Evolutionary conservation across 2,329 filamentous ascomycete species (phyloP).

Genomic region (Nothopassalora personata): DNA sequence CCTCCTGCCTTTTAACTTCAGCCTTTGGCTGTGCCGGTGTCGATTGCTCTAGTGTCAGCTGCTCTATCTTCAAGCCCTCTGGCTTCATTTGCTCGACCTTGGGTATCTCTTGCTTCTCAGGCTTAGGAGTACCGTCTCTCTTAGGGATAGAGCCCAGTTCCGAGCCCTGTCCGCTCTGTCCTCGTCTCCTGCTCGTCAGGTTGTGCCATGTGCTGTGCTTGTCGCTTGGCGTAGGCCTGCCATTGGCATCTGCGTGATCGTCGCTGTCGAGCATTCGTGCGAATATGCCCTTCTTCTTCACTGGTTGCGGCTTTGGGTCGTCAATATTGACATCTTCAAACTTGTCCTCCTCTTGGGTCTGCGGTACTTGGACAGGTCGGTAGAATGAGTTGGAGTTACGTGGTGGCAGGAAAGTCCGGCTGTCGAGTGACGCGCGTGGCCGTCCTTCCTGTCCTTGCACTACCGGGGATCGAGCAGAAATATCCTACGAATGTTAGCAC

Average conservation of each 20-base stretch:
- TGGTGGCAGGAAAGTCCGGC: slow-evolving; percentile 48
- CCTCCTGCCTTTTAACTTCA: neutral
- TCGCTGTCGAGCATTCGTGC: slow-evolving; percentile 66
- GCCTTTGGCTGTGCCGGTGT: neutral
- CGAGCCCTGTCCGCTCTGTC: slow-evolving; percentile 63
- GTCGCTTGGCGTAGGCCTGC: slow-evolving; percentile 11
- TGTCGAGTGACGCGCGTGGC: slow-evolving; percentile 77
- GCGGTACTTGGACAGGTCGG: slow-evolving; percentile 30
- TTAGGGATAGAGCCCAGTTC: slow-evolving; percentile 62
- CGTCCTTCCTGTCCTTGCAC: slow-evolving; percentile 51
- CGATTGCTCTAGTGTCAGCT: slow-evolving; percentile 1
- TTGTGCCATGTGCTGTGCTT: slow-evolving; percentile 44
- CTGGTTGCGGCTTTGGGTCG: slow-evolving; percentile 56
- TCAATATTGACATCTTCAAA: slow-evolving; percentile 93
- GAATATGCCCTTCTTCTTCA: slow-evolving; percentile 74
- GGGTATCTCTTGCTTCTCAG: slow-evolving; percentile 16
- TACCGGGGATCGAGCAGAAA: slow-evolving; percentile 79
- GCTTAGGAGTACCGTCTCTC: slow-evolving; percentile 25
- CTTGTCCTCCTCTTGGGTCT: slow-evolving; percentile 42
- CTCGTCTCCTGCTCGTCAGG: slow-evolving; percentile 66
- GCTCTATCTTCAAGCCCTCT: slow-evolving; percentile 5
- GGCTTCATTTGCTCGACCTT: slow-evolving; percentile 6
- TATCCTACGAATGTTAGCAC: slow-evolving; percentile 57
- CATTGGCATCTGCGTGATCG: slow-evolving; percentile 30
- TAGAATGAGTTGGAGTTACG: slow-evolving; percentile 29